Percentiles rank a stretch among this genome's conserved stretches.
These are phyloP conservation scores for Colletotrichum higginsianum DNA, from an alignment of 2,329 filamentous ascomycete species.

Conservation along the genomic window DNA sequence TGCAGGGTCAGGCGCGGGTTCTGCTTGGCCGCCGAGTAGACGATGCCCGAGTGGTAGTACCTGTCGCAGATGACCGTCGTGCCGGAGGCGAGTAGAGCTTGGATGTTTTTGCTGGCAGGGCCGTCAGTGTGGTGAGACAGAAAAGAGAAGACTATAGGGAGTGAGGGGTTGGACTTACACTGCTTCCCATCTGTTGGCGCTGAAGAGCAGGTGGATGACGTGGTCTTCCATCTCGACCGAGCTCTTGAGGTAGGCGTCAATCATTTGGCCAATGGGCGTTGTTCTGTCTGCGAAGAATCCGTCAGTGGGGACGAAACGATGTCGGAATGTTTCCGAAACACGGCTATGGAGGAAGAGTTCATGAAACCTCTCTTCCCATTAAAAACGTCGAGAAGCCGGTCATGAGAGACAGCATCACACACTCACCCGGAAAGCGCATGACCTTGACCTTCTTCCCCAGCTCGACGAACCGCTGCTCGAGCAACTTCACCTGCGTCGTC, in stretches of 20 bases:
- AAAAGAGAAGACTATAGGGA: too few relatives aligned
- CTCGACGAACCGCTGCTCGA: constrained; percentile 70
- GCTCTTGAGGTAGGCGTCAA: constrained; percentile 84
- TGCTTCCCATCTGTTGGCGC: constrained; percentile 90
- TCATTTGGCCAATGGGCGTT: constrained; percentile 89
- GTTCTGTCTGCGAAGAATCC: constrained; percentile 73
- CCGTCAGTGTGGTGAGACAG: constrained; percentile 10
- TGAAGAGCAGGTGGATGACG: constrained; percentile 90
- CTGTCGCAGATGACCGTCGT: constrained; percentile 88
- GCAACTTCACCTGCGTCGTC: constrained; percentile 85
- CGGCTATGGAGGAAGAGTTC: too few relatives aligned
- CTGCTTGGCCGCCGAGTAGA: constrained; percentile 91
- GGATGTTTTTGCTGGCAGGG: constrained; percentile 64
- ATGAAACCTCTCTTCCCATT: too few relatives aligned
- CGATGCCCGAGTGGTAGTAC: constrained; percentile 95
- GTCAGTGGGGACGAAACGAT: not conserved
- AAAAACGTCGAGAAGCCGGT: not conserved
- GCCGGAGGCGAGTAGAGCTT: constrained; percentile 71
- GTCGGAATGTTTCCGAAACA: not conserved
- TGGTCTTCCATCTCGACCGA: constrained; percentile 85
- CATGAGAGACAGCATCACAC: not conserved
- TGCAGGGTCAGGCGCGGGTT: constrained; percentile 77
- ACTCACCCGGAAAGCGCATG: constrained; percentile 72
- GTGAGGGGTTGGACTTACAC: constrained; percentile 57
- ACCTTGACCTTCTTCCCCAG: constrained; percentile 65